phyloP scores from a whole-genome alignment of 2,329 filamentous ascomycete species.

The Lachnellula cervina region DNA sequence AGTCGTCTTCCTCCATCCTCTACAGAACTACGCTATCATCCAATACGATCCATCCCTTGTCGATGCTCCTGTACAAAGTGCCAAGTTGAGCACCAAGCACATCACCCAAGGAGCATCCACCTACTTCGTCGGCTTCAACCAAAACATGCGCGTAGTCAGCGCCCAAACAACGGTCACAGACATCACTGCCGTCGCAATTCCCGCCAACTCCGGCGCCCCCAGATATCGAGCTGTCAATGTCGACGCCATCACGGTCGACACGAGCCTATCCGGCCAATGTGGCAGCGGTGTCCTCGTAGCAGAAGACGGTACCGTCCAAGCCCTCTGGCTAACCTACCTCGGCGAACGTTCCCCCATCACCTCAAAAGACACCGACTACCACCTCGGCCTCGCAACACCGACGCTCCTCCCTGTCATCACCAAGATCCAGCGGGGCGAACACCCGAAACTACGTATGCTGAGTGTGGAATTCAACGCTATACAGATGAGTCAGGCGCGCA shows the following conservation, averaged over 20 bases:
- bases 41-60: constrained; percentile 92
- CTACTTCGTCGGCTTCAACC: constrained; percentile 97
- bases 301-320: constrained; percentile 87
- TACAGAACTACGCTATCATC: constrained; percentile 95
- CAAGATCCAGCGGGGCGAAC: constrained; percentile 74
- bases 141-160: constrained; percentile 89
- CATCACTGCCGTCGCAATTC: constrained; percentile 94
- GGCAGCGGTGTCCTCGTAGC: constrained; percentile 89
- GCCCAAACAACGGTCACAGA: constrained; percentile 94
- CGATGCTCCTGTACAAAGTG: constrained; percentile 88
- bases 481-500: constrained; percentile 92
- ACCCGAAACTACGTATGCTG: constrained; percentile 80
- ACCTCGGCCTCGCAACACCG: constrained; percentile 85
- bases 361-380: constrained; percentile 91
- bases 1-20: constrained; percentile 89
- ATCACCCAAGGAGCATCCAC: constrained; percentile 92
- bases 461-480: constrained; percentile 93
- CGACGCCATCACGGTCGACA: constrained; percentile 95
- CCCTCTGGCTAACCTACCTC: constrained; percentile 93
- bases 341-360: constrained; percentile 77
- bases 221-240: constrained; percentile 93
- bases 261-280: constrained; percentile 83
- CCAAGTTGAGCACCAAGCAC: constrained; percentile 71
- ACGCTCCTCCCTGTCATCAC: constrained; percentile 84
- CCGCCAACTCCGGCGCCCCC: constrained; percentile 85